Percentiles rank a stretch among this genome's conserved stretches.
phyloP scores from a whole-genome alignment of 345 rosid species.

The Hypericum androsaemum region DNA sequence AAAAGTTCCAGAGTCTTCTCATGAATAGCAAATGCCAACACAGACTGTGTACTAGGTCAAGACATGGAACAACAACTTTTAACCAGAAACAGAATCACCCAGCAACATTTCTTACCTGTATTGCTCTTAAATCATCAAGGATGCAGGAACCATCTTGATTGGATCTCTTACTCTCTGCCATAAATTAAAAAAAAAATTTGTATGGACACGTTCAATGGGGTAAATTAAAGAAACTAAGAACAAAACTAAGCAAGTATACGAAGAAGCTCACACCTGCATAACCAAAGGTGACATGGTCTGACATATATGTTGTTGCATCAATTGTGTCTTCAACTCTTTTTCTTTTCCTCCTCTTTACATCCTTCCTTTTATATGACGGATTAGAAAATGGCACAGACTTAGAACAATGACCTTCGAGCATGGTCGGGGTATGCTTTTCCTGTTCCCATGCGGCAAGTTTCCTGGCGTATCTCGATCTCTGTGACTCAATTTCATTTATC shows the following conservation, averaged over 20 bases:
- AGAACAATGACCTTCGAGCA: slow-evolving; percentile 43
- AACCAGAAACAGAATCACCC: too few species aligned
- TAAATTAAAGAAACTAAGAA: slow-evolving; percentile 1
- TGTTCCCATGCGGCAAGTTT: slow-evolving; percentile 41
- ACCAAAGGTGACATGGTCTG: slow-evolving; percentile 56
- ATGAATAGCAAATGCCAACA: too few species aligned
- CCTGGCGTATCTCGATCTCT: slow-evolving; percentile 45
- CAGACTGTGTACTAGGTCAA: too few species aligned
- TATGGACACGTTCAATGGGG: not conserved
- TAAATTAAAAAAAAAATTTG: slow-evolving; percentile 6
- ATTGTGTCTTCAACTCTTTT: slow-evolving; percentile 56
- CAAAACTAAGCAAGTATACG: slow-evolving; percentile 9
- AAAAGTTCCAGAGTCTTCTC: too few species aligned
- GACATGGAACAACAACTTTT: too few species aligned
- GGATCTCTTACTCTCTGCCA: slow-evolving; percentile 59
- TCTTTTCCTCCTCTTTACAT: slow-evolving; percentile 60
- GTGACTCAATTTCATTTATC: slow-evolving; percentile 62
- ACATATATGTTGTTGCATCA: slow-evolving; percentile 45
- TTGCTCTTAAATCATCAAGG: slow-evolving; percentile 56
- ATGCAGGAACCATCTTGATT: slow-evolving; percentile 44
- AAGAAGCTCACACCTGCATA: slow-evolving; percentile 42
- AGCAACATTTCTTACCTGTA: slow-evolving; percentile 19
- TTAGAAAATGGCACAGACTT: slow-evolving; percentile 58
- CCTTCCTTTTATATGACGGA: slow-evolving; percentile 39
- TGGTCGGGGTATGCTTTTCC: slow-evolving; percentile 35